Percentiles rank a stretch among this genome's conserved stretches.
Conservation (phyloP, 2,329 filamentous ascomycete genomes). For the Arthrinium puccinioides region DNA sequence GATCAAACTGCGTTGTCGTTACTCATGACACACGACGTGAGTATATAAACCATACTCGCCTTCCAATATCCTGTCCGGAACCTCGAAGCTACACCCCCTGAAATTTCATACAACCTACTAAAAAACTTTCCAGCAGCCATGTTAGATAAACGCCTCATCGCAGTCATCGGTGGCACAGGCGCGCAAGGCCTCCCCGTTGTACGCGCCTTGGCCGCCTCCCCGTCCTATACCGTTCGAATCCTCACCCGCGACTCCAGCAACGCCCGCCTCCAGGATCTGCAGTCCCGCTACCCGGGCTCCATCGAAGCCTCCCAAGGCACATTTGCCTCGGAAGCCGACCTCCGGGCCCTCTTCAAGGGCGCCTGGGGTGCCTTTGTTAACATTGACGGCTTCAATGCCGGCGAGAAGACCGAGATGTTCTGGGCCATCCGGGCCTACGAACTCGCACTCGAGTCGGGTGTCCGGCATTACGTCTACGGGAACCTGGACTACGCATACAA, state of each 20-base stretch:
- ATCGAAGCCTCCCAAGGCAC: conserved; percentile 40
- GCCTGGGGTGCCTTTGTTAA: conserved; percentile 45
- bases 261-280: conserved; percentile 31
- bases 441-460: conserved; percentile 32
- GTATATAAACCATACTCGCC: too few species aligned
- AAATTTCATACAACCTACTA: not conserved
- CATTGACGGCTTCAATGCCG: conserved; percentile 45
- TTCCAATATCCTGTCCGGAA: not conserved
- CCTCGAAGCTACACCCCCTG: not conserved
- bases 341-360: conserved; percentile 35
- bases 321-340: conserved; percentile 35
- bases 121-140: too few species aligned
- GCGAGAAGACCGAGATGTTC: conserved; percentile 44
- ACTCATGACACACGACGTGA: too few species aligned
- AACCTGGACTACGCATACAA: conserved; percentile 43
- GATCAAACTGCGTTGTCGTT: too few species aligned
- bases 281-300: conserved; percentile 28
- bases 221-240: conserved; percentile 35
- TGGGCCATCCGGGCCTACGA: conserved; percentile 37
- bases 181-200: conserved; percentile 44
- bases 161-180: conserved; percentile 41
- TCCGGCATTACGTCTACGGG: conserved; percentile 37
- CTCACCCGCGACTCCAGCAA: conserved; percentile 39
- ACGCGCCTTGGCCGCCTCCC: conserved; percentile 30
- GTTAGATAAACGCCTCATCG: conserved; percentile 18